Percentiles rank a stretch among this genome's conserved stretches.
Evolutionary conservation across 768 basidiomycete genomes (phyloP).

Genomic region (Macrocybe gigantea): DNA sequence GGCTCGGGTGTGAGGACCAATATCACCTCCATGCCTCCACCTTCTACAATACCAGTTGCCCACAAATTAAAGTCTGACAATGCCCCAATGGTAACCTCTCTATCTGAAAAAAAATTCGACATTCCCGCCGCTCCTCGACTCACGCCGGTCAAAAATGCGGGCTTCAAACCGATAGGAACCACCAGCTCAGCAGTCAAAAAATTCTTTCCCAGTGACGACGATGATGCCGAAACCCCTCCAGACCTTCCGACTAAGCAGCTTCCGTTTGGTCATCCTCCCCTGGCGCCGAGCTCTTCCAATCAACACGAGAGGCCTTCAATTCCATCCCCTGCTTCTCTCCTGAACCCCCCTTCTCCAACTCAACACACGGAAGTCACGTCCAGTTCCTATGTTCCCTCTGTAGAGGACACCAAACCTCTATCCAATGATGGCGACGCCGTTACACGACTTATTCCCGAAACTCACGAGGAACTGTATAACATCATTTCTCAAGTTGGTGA

Average conservation of each 20-base stretch:
- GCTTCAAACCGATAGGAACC: constrained; percentile 66
- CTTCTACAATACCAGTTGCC: constrained; percentile 15
- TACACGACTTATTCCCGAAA: constrained; percentile 11
- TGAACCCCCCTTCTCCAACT: too few species aligned
- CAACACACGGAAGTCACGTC: too few species aligned
- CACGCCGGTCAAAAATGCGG: constrained; percentile 32
- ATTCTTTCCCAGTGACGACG: constrained; percentile 83
- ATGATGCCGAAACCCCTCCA: constrained; percentile 45
- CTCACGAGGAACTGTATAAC: constrained; percentile 62
- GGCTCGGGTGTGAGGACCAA: too few species aligned
- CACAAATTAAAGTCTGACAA: constrained; percentile 5
- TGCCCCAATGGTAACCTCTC: not conserved
- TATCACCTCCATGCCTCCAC: constrained; percentile 23
- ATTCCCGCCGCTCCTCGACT: constrained; percentile 13
- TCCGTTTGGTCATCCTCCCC: too few species aligned
- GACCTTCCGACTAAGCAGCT: constrained; percentile 5
- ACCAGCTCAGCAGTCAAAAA: constrained; percentile 55
- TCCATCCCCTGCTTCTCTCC: too few species aligned
- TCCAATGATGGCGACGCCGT: constrained; percentile 7
- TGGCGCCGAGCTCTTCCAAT: too few species aligned
- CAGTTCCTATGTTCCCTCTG: too few species aligned
- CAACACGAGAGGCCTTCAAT: too few species aligned
- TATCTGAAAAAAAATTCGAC: constrained; percentile 8
- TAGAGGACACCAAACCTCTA: not conserved
- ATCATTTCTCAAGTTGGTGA: constrained; percentile 94